phyloP scores from a whole-genome alignment of 495 filamentous ascomycete genomes.

The Hyaloscypha variabilis region DNA sequence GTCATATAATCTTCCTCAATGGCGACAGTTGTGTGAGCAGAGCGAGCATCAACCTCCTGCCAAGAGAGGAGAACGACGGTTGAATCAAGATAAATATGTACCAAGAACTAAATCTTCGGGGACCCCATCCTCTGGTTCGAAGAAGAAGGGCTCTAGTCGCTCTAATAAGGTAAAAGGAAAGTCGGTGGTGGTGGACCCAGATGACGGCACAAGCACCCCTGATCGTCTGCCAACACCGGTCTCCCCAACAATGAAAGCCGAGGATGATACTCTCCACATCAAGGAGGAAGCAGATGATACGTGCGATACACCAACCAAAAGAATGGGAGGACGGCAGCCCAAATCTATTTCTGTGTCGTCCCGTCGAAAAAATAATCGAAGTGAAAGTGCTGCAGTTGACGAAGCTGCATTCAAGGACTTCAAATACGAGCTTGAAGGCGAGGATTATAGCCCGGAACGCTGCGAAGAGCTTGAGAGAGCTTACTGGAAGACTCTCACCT shows the following conservation, averaged over 20 bases:
- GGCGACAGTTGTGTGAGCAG: slow-evolving; percentile 88
- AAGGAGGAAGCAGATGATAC: slow-evolving; percentile 50
- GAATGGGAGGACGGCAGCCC: slow-evolving; percentile 36
- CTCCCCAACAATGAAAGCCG: slow-evolving; percentile 44
- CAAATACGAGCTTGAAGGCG: slow-evolving; percentile 82
- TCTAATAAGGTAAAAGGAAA: slow-evolving; percentile 41
- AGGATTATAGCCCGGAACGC: slow-evolving; percentile 87
- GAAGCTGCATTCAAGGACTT: slow-evolving; percentile 86
- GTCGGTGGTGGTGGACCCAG: slow-evolving; percentile 34
- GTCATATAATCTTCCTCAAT: slow-evolving; percentile 95
- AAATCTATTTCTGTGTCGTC: slow-evolving; percentile 59
- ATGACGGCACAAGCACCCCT: slow-evolving; percentile 41
- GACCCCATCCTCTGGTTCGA: slow-evolving; percentile 34
- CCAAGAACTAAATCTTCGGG: slow-evolving; percentile 29
- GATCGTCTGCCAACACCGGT: slow-evolving; percentile 46
- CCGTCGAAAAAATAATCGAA: slow-evolving; percentile 78
- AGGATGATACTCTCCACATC: slow-evolving; percentile 43
- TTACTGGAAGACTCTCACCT: slow-evolving; percentile 97
- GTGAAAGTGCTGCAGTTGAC: slow-evolving; percentile 75
- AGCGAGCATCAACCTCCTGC: slow-evolving; percentile 95
- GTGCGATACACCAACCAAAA: slow-evolving; percentile 15
- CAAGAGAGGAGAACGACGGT: slow-evolving; percentile 86
- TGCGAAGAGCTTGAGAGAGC: slow-evolving; percentile 91
- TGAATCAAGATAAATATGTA: slow-evolving; percentile 62
- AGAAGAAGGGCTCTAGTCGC: slow-evolving; percentile 34